phyloP scores from a whole-genome alignment of 352 stramenopile genomes.

The Phytopythium chamaehyphon region DNA sequence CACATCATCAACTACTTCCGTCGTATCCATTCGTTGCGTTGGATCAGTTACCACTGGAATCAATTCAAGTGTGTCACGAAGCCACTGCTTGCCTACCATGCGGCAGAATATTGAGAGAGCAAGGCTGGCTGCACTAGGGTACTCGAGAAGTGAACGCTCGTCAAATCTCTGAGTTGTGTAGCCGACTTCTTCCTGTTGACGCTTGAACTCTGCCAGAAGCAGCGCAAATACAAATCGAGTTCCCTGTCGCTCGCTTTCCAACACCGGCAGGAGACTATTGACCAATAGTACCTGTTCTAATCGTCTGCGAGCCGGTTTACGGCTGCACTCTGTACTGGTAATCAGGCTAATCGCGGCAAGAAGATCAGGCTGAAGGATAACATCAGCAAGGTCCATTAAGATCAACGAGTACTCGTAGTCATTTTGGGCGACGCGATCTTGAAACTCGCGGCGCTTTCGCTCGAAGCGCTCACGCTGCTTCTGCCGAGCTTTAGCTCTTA shows the following conservation, averaged over 20 bases:
- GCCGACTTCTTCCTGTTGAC: constrained; percentile 5
- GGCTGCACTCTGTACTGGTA: constrained; percentile 10
- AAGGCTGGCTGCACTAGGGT: constrained; percentile 29
- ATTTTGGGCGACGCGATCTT: constrained; percentile 57
- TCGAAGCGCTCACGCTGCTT: constrained; percentile 39
- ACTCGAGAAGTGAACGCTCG: constrained; percentile 18
- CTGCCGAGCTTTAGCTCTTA: constrained; percentile 28
- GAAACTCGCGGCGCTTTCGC: constrained; percentile 24
- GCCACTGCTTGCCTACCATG: constrained; percentile 27
- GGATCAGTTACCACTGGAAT: not conserved
- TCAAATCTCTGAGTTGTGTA: constrained; percentile 6
- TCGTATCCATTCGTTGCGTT: not conserved
- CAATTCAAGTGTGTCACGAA: constrained; percentile 12
- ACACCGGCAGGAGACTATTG: constrained; percentile 34
- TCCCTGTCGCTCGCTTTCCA: constrained; percentile 44
- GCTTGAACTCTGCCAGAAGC: constrained; percentile 27
- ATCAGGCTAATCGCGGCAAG: constrained; percentile 22
- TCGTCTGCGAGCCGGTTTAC: not conserved
- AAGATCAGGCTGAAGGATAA: constrained; percentile 47
- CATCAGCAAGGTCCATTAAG: constrained; percentile 35
- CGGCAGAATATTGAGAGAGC: constrained; percentile 31
- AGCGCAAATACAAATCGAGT: constrained; percentile 50
- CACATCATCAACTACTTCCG: constrained; percentile 12
- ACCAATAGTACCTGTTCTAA: constrained; percentile 26
- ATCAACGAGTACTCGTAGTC: constrained; percentile 71